Conservation (phyloP, 1,284 basidiomycete species). For the Cutaneotrichosporon spelunceum region DNA sequence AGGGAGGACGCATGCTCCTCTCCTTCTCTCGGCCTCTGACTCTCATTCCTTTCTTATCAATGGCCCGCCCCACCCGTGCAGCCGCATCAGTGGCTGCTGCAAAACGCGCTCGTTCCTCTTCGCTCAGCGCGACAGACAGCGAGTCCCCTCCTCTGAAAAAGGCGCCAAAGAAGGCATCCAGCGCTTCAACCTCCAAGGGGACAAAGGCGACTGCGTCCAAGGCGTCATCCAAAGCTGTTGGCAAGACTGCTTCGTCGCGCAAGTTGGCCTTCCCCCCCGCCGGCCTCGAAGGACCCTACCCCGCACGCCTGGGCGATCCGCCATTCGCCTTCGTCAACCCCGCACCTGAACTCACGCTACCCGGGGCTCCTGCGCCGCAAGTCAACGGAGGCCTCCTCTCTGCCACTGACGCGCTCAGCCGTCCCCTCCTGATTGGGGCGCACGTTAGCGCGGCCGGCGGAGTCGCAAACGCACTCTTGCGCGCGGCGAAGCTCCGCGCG, state of each 20-base stretch:
- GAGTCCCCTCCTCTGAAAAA: conserved; percentile 10
- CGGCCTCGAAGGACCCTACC: conserved; percentile 41
- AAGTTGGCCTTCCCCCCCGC: conserved; percentile 35
- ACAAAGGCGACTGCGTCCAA: neutral
- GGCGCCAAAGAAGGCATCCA: neutral
- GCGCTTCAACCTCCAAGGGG: neutral
- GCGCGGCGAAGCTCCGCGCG: conserved; percentile 71
- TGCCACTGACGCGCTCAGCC: conserved; percentile 5
- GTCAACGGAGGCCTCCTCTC: conserved; percentile 23
- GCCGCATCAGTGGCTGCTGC: neutral
- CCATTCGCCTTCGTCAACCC: conserved; percentile 26
- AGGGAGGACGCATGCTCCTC: neutral
- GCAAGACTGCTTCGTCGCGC: conserved; percentile 6
- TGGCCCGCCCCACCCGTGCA: conserved; percentile 2
- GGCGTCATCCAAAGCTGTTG: neutral
- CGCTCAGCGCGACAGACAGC: conserved; percentile 9
- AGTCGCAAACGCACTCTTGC: conserved; percentile 67
- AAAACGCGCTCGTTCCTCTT: conserved; percentile 20
- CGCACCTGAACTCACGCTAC: neutral
- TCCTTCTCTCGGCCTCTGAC: neutral
- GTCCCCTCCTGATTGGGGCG: conserved; percentile 60
- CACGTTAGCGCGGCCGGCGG: conserved; percentile 79
- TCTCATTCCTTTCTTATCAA: neutral
- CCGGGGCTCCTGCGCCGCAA: conserved; percentile 22
- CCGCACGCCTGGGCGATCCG: conserved; percentile 39